Evolutionary conservation across 176 grass and related monocot genomes (phyloP).

Genomic region (Urochloa ruziziensis): DNA sequence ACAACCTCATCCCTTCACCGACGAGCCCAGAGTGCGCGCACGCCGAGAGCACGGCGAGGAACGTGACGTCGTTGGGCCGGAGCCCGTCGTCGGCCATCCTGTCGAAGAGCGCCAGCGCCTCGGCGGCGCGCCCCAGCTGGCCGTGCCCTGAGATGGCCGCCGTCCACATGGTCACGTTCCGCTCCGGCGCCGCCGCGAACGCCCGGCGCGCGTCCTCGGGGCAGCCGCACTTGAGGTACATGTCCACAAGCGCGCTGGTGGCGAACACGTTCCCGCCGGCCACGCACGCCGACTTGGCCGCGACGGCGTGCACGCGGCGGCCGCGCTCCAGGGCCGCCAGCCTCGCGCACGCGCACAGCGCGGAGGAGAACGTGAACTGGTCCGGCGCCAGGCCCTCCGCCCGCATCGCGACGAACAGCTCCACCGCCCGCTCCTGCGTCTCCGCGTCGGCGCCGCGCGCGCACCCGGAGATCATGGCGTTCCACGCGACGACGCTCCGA

Average conservation of each 20-base stretch:
- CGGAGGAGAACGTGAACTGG: slow-evolving; percentile 64
- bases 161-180: slow-evolving; percentile 56
- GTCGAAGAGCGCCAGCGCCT: slow-evolving; percentile 45
- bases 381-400: slow-evolving; percentile 36
- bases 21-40: slow-evolving; percentile 52
- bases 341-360: slow-evolving; percentile 53
- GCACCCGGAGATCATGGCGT: slow-evolving; percentile 52
- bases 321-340: slow-evolving; percentile 47
- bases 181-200: slow-evolving; percentile 34
- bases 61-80: slow-evolving; percentile 46
- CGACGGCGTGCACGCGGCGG: slow-evolving; percentile 43
- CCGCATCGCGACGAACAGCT: slow-evolving; percentile 38
- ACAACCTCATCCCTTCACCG: slow-evolving; percentile 31
- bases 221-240: slow-evolving; percentile 66
- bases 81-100: slow-evolving; percentile 33
- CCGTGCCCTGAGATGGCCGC: slow-evolving; percentile 51
- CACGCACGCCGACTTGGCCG: slow-evolving; percentile 38
- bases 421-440: slow-evolving; percentile 20
- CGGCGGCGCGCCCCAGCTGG: slow-evolving; percentile 35
- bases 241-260: slow-evolving; percentile 50
- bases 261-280: slow-evolving; percentile 42
- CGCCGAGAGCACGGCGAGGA: slow-evolving; percentile 55
- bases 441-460: slow-evolving; percentile 15
- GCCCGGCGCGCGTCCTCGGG: slow-evolving; percentile 37
- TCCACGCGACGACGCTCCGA: slow-evolving; percentile 46